Conservation (phyloP, 2,329 filamentous ascomycete species). For the Fusarium abutilonis region DNA sequence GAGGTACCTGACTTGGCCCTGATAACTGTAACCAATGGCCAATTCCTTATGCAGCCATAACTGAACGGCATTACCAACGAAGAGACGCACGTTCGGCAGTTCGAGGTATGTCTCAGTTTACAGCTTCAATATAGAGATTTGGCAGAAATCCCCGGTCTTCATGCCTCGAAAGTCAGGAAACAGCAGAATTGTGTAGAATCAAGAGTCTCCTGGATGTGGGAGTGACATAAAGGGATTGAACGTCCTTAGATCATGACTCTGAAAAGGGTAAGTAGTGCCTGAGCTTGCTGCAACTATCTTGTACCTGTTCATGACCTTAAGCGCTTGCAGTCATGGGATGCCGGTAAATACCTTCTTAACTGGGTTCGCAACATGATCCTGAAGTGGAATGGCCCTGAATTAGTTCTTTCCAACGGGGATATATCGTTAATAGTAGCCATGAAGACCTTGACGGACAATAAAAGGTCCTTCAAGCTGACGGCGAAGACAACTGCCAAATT, state of each 20-base stretch:
- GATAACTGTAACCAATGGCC: conserved; percentile 7
- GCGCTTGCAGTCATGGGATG: too few relatives aligned
- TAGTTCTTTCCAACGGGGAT: background rate
- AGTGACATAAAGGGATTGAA: background rate
- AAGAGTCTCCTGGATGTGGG: background rate
- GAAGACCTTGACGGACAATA: too few relatives aligned
- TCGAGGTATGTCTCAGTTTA: background rate
- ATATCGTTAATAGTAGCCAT: background rate
- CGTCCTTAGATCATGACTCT: background rate
- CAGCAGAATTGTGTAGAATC: too few relatives aligned
- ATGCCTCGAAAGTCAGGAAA: background rate
- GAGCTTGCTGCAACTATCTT: too few relatives aligned
- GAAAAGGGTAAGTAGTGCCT: too few relatives aligned
- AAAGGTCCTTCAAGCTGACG: background rate
- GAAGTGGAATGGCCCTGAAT: too few relatives aligned
- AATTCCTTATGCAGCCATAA: conserved; percentile 5
- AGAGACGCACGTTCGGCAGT: conserved; percentile 1
- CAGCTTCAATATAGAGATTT: too few relatives aligned
- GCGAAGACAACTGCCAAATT: background rate
- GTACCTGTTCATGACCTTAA: too few relatives aligned
- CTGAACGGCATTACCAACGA: background rate
- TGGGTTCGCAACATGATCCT: too few relatives aligned
- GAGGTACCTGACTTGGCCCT: background rate
- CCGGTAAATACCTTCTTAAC: too few relatives aligned
- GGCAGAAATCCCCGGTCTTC: background rate